Evolutionary conservation across 257 asterid genomes (phyloP), one percentile per base, ranked within the genome.

Genomic region (Knoxia roxburghii): DNA sequence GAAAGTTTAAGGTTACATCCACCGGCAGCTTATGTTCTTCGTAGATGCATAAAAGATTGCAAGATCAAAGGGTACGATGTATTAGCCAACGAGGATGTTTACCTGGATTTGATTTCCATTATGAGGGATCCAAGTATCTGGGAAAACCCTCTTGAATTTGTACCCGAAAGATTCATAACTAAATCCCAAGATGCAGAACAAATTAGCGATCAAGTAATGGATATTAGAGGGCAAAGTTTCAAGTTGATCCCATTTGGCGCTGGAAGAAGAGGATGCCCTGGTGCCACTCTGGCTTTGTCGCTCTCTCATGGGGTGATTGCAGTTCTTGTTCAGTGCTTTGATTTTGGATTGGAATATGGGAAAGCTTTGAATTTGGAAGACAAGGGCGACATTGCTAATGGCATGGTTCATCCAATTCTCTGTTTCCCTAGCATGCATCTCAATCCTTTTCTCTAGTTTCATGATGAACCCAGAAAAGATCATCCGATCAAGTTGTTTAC

Each of bases 191-290:
- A 79, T 14, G 84, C n/a, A n/a, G n/a, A n/a, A n/a, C n/a, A n/a
- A n/a, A n/a, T n/a, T n/a, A n/a, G n/a, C n/a, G n/a, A n/a, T n/a
- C n/a, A n/a, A n/a, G n/a, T n/a, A n/a, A n/a, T n/a, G n/a, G n/a
- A n/a, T n/a, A n/a, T n/a, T n/a, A n/a, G 84, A 65, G 95, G 91
- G 32, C 90, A 79, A 49, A 80, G 85, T 71, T 87, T 76, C 64
- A 77, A 81, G 39, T 48, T 75, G 33, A 61, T 89, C 68, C 85
- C 97, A 0, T 87, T 84, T 33, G 91, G 95, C 33, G 78, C 65
- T 4, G 94, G 95, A 21, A 39, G 93, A 68, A 72, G 97, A 52
- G 91, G 89, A 12, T 89, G 94, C 65, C 94, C 95, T 0, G 91
- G 89, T 33, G 84, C 85, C 15, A 66, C 86, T 15, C 53, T 87